These are phyloP conservation scores for Neofusicoccum sp. DNA, from an alignment of 2,329 filamentous ascomycete species.

Conservation along the genomic window DNA sequence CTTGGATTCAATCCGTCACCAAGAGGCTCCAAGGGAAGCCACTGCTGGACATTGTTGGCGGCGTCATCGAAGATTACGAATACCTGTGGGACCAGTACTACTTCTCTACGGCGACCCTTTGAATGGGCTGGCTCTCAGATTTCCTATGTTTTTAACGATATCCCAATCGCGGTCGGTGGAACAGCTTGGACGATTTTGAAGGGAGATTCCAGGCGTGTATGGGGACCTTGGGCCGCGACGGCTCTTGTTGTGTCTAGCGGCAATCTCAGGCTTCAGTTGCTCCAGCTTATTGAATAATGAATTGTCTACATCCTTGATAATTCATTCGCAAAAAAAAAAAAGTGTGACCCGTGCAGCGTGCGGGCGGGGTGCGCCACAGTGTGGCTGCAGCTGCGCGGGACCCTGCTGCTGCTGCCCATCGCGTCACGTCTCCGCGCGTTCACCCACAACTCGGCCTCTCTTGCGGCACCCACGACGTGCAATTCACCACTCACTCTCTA, in stretches of 20 bases:
- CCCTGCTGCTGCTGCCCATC: too few species aligned
- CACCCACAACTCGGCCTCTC: neutral
- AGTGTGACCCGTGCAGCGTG: too few species aligned
- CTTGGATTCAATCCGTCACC: conserved; percentile 67
- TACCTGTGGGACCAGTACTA: conserved; percentile 99
- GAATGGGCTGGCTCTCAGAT: neutral
- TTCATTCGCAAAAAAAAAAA: too few species aligned
- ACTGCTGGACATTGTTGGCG: conserved; percentile 76
- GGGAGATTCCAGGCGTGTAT: neutral
- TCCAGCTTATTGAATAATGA: neutral
- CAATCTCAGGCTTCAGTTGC: neutral
- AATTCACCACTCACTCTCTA: neutral
- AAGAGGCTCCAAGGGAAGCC: conserved; percentile 68
- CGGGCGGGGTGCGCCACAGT: neutral
- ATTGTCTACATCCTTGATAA: neutral
- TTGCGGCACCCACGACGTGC: too few species aligned
- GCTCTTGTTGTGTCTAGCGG: neutral
- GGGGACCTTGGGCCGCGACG: neutral
- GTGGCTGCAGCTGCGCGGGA: neutral
- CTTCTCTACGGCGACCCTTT: conserved; percentile 67
- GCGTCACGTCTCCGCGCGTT: neutral
- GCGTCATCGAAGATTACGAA: conserved; percentile 92
- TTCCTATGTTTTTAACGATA: conserved; percentile 14
- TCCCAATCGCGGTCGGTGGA: conserved; percentile 5
- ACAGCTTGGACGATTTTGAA: neutral